Evolutionary conservation across 768 basidiomycete genomes (phyloP), one percentile per base, ranked within the genome.

Genomic region (Phanerodontia chrysosporium): DNA sequence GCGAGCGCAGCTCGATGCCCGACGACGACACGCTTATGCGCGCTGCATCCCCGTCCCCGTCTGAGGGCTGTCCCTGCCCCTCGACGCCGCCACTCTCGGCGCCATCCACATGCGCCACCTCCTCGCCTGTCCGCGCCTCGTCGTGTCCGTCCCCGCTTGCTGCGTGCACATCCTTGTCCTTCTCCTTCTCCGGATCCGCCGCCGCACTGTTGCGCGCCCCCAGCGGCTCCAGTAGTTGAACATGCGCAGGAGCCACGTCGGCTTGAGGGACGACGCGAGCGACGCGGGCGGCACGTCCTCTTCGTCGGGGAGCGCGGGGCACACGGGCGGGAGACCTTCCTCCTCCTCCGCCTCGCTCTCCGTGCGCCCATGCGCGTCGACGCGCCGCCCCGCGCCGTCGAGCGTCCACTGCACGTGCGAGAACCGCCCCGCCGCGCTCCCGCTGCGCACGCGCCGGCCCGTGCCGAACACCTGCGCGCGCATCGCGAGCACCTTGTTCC

Each of bases 341-440:
- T 92, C 90, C 65, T 92, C 89, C 66, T 86, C 87, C 22, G 78
- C 89, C 71, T 92, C 90, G 62, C 82, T 83, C 73, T 89, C 87
- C 55, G 87, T 91, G 48, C 89, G 75, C 18, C 90, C 90, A 44
- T 84, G 66, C 42, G 74, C 71, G 70, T 92, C 89, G 45, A 92
- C 89, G 1, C 86, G 69, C 45, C 82, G 73, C 69, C 81, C 79
- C 46, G 70, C 66, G 14, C 87, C 87, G 64, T 87, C 86, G 45
- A 90, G 72, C 59, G 82, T 84, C 85, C 86, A 84, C 69, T 91
- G 88, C 66, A 87, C 67, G 9, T 84, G 78, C 65, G 84, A 84
- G 69, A 83, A 87, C 57, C 72, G 70, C 46, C 84, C 84, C 22
- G 83, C 82, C 1, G 83, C 83, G 24, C 82, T 82, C 52, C 80